Conservation (phyloP, 192 early-diverging fungal species). For the Coemansia sp. region DNA sequence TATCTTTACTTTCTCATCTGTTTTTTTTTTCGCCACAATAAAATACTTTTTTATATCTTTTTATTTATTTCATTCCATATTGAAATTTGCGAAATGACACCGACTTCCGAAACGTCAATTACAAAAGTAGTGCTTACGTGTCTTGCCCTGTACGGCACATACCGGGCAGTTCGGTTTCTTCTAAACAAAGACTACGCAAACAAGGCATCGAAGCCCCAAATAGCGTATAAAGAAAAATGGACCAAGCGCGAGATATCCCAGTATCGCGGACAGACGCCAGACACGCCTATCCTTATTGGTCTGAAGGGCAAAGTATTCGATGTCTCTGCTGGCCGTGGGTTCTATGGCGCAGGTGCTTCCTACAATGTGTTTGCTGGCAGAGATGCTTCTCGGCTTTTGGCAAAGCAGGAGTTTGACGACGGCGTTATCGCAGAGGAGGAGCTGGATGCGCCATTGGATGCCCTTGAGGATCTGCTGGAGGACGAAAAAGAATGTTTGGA, state of each 20-base stretch:
- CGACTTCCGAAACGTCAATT: neutral
- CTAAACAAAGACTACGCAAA: constrained; percentile 37
- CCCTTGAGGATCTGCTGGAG: constrained; percentile 65
- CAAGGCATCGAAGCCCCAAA: constrained; percentile 8
- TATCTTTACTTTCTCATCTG: too few relatives aligned
- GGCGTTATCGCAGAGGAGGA: constrained; percentile 62
- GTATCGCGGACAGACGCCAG: constrained; percentile 21
- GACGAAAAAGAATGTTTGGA: constrained; percentile 72
- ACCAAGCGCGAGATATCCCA: constrained; percentile 43
- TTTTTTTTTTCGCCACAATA: too few relatives aligned
- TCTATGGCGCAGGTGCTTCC: constrained; percentile 85
- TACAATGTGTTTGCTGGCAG: constrained; percentile 95
- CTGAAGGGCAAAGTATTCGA: constrained; percentile 88
- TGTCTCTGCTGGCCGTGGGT: constrained; percentile 77
- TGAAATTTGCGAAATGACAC: neutral
- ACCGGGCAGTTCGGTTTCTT: constrained; percentile 7
- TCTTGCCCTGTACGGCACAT: constrained; percentile 26
- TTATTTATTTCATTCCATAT: too few relatives aligned
- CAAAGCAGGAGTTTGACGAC: constrained; percentile 86
- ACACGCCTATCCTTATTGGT: constrained; percentile 69
- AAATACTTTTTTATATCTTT: too few relatives aligned
- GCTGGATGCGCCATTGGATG: constrained; percentile 71
- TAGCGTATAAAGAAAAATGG: constrained; percentile 19
- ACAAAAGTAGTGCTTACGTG: constrained; percentile 14
- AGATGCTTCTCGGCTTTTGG: constrained; percentile 88